Evolutionary conservation across 768 basidiomycete species (phyloP).

Genomic region (Cystobasidium onofrii): DNA sequence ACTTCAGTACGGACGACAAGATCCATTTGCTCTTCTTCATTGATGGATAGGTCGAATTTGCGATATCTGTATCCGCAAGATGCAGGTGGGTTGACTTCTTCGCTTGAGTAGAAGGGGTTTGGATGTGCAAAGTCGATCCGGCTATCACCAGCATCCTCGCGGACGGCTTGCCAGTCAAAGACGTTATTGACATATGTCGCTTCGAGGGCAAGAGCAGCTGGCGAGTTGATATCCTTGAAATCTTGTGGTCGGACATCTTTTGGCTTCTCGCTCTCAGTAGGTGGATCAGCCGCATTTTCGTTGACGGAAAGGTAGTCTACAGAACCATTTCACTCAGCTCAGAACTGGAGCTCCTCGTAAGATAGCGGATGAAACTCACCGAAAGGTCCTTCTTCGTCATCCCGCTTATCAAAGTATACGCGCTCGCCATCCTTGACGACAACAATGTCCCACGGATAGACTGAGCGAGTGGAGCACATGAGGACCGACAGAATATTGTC

Average conservation of each 20-base stretch:
- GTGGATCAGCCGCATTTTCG: constrained; percentile 93
- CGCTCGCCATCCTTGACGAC: constrained; percentile 86
- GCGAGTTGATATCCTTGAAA: constrained; percentile 71
- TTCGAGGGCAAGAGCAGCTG: constrained; percentile 85
- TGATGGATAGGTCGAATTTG: constrained; percentile 81
- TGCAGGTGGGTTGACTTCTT: constrained; percentile 89
- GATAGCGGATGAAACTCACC: constrained; percentile 45
- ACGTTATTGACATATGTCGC: constrained; percentile 99
- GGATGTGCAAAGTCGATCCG: constrained; percentile 70
- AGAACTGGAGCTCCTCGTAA: no score
- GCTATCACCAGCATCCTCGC: constrained; percentile 56
- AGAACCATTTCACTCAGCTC: no score
- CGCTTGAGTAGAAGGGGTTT: constrained; percentile 90
- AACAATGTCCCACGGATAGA: constrained; percentile 98
- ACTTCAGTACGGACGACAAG: constrained; percentile 93
- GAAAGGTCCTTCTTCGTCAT: constrained; percentile 73
- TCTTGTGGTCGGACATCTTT: constrained; percentile 48
- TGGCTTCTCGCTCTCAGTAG: constrained; percentile 62
- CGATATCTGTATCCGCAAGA: constrained; percentile 95
- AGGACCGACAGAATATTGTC: constrained; percentile 89
- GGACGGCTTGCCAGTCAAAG: constrained; percentile 90
- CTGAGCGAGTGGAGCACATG: constrained; percentile 90
- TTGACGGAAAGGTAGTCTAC: constrained; percentile 86
- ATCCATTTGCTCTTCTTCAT: constrained; percentile 69
- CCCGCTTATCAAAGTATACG: constrained; percentile 93